These are phyloP conservation scores for Talaromyces sp. DNA, from an alignment of 2,329 filamentous ascomycete genomes.

Conservation along the genomic window DNA sequence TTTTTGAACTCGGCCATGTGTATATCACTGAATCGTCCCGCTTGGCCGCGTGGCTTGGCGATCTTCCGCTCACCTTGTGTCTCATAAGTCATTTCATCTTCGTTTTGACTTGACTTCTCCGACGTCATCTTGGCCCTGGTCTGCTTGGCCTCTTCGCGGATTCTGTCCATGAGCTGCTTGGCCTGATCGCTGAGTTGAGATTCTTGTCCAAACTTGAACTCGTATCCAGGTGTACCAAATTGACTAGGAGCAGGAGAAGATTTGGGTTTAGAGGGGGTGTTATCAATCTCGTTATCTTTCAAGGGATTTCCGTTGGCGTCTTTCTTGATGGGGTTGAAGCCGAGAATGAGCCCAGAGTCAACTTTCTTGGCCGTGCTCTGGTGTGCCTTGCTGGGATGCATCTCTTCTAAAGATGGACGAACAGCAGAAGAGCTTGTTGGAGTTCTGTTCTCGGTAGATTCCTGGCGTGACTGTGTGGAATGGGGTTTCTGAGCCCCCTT, in stretches of 20 bases:
- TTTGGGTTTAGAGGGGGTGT: conserved; percentile 48
- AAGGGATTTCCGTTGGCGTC: conserved; percentile 41
- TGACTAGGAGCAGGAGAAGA: conserved; percentile 35
- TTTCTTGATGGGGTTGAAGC: conserved; percentile 73
- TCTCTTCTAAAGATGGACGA: conserved; percentile 75
- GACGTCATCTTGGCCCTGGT: conserved; percentile 71
- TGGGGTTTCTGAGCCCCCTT: conserved; percentile 7
- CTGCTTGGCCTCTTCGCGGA: conserved; percentile 70
- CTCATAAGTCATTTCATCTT: conserved; percentile 48
- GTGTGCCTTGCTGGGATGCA: conserved; percentile 87
- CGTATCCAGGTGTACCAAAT: conserved; percentile 48
- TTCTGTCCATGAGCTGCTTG: conserved; percentile 63
- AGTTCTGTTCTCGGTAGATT: conserved; percentile 32
- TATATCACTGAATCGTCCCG: conserved; percentile 76
- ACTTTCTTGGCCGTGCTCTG: conserved; percentile 72
- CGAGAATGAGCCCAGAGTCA: conserved; percentile 78
- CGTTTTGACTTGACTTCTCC: conserved; percentile 57
- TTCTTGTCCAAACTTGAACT: conserved; percentile 51
- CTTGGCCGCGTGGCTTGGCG: conserved; percentile 76
- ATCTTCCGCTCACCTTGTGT: conserved; percentile 65
- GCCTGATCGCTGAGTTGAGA: conserved; percentile 53
- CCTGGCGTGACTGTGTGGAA: conserved; percentile 25
- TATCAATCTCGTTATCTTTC: conserved; percentile 31
- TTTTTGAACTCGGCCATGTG: conserved; percentile 92
- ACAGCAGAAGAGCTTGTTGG: conserved; percentile 61